These are phyloP conservation scores for Russula emetica DNA, from an alignment of 768 basidiomycete genomes.

Conservation along the genomic window DNA sequence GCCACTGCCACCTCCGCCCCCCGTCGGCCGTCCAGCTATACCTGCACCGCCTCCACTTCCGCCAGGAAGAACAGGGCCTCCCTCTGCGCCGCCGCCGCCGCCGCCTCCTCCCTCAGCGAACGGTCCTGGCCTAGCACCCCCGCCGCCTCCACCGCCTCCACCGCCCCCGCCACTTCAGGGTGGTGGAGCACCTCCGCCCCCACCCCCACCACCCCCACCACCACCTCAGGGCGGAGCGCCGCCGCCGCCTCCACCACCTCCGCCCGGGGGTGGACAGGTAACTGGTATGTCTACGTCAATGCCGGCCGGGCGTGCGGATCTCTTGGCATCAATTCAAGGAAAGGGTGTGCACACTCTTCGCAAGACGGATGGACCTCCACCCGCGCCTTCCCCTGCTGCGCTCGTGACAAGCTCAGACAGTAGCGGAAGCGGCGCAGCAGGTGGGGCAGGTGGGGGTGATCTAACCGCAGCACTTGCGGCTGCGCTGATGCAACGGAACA, in stretches of 20 bases:
- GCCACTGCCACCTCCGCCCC: constrained; percentile 38
- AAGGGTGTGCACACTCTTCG: constrained; percentile 67
- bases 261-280: constrained; percentile 44
- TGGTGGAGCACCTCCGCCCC: constrained; percentile 39
- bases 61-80: constrained; percentile 22
- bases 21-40: constrained; percentile 31
- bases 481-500: constrained; percentile 77
- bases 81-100: constrained; percentile 33
- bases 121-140: constrained; percentile 37
- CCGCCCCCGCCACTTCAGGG: constrained; percentile 32
- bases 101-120: constrained; percentile 31
- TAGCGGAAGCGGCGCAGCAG: constrained; percentile 42
- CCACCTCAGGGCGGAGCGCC: constrained; percentile 32
- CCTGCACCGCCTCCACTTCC: constrained; percentile 29
- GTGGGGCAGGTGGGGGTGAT: constrained; percentile 70
- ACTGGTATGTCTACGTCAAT: constrained; percentile 40
- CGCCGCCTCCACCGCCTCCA: constrained; percentile 34
- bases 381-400: constrained; percentile 32
- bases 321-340: constrained; percentile 80
- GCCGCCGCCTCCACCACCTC: constrained; percentile 42
- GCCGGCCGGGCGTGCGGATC: constrained; percentile 56
- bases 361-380: constrained; percentile 44
- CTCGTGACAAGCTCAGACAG: constrained; percentile 35
- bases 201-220: constrained; percentile 41
- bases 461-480: constrained; percentile 80